A percentile compares a stretch with the other conserved stretches of the same genome.
phyloP scores from a whole-genome alignment of 768 basidiomycete species.

The Mycena galopus region DNA sequence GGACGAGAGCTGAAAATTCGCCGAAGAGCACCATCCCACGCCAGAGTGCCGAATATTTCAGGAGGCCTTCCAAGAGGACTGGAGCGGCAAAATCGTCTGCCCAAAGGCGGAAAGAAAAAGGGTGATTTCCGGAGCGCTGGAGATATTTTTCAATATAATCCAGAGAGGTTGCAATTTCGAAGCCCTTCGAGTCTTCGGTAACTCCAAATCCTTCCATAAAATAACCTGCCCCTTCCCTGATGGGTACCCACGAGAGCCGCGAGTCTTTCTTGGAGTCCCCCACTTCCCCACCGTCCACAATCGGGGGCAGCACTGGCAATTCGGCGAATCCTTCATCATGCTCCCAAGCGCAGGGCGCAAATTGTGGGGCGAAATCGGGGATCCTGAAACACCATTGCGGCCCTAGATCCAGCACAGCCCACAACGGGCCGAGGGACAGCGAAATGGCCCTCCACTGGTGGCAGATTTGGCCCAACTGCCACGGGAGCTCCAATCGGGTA shows the following conservation, averaged over 20 bases:
- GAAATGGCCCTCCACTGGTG: constrained; percentile 8
- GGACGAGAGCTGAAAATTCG: not conserved
- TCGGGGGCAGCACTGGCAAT: not conserved
- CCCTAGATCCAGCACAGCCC: constrained; percentile 9
- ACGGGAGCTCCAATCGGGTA: not conserved
- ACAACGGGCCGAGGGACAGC: constrained; percentile 2
- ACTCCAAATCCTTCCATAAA: not conserved
- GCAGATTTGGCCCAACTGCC: constrained; percentile 19
- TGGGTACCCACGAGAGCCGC: too few species aligned
- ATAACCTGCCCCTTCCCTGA: too few species aligned
- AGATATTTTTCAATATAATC: constrained; percentile 2
- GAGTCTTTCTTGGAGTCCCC: not conserved
- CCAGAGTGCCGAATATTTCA: constrained; percentile 9
- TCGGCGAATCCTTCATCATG: not conserved
- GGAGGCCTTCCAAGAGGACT: not conserved
- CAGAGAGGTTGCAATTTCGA: not conserved
- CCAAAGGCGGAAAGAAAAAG: constrained; percentile 19
- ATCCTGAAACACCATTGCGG: not conserved
- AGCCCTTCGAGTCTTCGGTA: not conserved
- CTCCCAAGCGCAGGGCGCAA: not conserved
- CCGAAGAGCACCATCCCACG: not conserved
- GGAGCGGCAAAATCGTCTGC: not conserved
- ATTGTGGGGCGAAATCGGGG: not conserved
- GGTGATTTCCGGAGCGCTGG: not conserved
- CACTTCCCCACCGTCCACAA: not conserved